Base-by-base conservation (phyloP, 768 basidiomycete genomes). In the Multifurca ochricompacta region DNA sequence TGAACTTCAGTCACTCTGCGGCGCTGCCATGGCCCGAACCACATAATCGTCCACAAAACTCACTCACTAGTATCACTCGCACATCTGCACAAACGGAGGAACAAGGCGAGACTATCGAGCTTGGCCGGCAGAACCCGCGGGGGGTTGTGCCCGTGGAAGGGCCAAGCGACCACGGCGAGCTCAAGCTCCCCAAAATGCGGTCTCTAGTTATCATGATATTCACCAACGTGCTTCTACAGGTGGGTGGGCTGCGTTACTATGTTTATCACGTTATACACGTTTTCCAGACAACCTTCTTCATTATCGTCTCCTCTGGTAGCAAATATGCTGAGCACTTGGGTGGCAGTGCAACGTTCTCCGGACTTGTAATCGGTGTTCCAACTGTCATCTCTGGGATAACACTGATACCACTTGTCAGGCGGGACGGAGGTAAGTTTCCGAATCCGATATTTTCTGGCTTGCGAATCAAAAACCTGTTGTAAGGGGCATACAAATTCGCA, bases 341-440 rank as follows among this genome's bases (percentile, higher is more conserved):
- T 21, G 85, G 84, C 16, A 76, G 70, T n/a, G 71, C 81, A n/a
- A 82, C 81, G 0, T 87, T 87, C 64, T 80, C 83, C 32, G 83
- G 85, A 48, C 62, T 87, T 6, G 75, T 77, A 31, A 79, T 85
- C 54, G 85, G 85, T 59, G 82, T 87, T 54, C 85, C 83, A 9
- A 78, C 80, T 9, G 67, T 79, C 2, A 75, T 85, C 54, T 77
- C 82, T 30, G 83, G 81, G 0, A 56, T 87, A 0, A 67, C 74
- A 1, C 71, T 87, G 13, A 63, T 85, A 16, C 81, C 81, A 3
- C 66, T 86, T 48, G 74, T 76, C 40, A 76, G 64, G 62, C 69
- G 72, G 18, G 84, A 86, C 62, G 68, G 68, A 74, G 82, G 85
- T 78, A 53, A 39, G 68, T 4, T 9, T 58, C 11, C 14, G 4